Evolutionary conservation across 225 moss, liverwort and hornwort species (phyloP).

Genomic region (Polytrichum commune): DNA sequence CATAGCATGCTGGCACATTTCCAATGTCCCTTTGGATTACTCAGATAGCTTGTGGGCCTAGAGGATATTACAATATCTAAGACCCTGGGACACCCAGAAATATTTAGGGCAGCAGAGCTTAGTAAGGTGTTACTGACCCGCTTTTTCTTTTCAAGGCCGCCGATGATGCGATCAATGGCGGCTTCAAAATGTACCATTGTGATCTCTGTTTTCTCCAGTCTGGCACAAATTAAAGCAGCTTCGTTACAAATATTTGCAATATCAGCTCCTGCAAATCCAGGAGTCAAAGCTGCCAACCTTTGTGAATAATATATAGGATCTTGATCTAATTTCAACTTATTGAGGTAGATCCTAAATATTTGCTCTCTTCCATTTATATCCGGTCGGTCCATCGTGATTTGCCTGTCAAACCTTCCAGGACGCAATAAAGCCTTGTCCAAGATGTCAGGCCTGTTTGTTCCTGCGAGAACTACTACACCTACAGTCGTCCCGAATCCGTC

Average conservation of each 20-base stretch:
- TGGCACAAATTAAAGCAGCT: conserved; percentile 92
- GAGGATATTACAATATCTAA: too few relatives aligned
- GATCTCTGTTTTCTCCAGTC: conserved; percentile 77
- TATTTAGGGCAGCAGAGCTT: too few relatives aligned
- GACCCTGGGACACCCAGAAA: too few relatives aligned
- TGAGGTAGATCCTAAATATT: conserved; percentile 92
- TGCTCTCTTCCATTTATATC: conserved; percentile 98
- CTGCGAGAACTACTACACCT: conserved; percentile 95
- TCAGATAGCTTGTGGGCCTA: too few relatives aligned
- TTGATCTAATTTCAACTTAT: conserved; percentile 86
- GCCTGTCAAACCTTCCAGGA: conserved; percentile 93
- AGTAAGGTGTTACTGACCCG: conserved; percentile 39
- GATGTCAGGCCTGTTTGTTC: conserved; percentile 98
- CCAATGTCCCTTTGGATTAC: too few relatives aligned
- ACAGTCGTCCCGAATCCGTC: conserved; percentile 97
- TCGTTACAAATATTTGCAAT: conserved; percentile 99
- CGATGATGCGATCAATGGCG: conserved; percentile 96
- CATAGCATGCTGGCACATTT: too few relatives aligned
- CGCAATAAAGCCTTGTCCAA: conserved; percentile 93
- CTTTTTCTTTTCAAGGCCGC: conserved; percentile 97
- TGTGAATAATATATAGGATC: conserved; percentile 92
- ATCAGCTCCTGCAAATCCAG: conserved; percentile 98
- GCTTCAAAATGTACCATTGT: conserved; percentile 96
- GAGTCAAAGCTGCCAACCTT: conserved; percentile 90
- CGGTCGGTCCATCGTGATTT: conserved; percentile 90